These are phyloP conservation scores for Volvariella surrecta DNA, from an alignment of 1,284 basidiomycete genomes.

Conservation along the genomic window DNA sequence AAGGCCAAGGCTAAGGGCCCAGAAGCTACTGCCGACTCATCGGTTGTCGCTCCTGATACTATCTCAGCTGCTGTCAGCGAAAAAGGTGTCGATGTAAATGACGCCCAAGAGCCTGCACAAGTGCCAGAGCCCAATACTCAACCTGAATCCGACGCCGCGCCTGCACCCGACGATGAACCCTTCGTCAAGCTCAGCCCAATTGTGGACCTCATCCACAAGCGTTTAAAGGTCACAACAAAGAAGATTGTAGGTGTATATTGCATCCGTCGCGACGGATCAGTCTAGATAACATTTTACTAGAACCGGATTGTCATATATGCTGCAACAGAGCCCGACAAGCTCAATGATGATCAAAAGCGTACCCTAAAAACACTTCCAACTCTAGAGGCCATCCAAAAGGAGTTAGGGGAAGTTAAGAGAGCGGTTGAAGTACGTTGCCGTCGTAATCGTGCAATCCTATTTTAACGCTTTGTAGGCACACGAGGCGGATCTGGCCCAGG, in stretches of 20 bases:
- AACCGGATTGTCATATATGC: conserved; percentile 66
- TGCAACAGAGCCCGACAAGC: conserved; percentile 51
- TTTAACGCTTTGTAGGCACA: conserved; percentile 32
- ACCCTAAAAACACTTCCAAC: conserved; percentile 60
- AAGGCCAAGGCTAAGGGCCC: conserved; percentile 39
- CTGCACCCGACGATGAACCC: conserved; percentile 32
- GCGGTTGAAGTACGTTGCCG: conserved; percentile 55
- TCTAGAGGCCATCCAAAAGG: conserved; percentile 70
- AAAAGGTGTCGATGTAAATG: conserved; percentile 37
- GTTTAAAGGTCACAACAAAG: conserved; percentile 67
- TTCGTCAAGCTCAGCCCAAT: conserved; percentile 53
- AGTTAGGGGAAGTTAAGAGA: conserved; percentile 76
- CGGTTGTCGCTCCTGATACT: conserved; percentile 34
- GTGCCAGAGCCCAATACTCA: conserved; percentile 38
- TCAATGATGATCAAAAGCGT: conserved; percentile 81
- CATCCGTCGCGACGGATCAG: conserved; percentile 4
- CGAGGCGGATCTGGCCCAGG: conserved; percentile 54
- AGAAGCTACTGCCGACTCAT: conserved; percentile 16
- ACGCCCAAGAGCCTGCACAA: conserved; percentile 39
- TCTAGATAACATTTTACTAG: conserved; percentile 27
- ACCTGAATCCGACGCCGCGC: conserved; percentile 30
- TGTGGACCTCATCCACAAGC: conserved; percentile 70
- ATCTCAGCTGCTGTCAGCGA: conserved; percentile 41
- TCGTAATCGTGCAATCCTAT: conserved; percentile 8
- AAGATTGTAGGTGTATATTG: conserved; percentile 64